These are phyloP conservation scores for Colletotrichum endophyticum DNA, from an alignment of 2,329 filamentous ascomycete genomes.

Conservation along the genomic window DNA sequence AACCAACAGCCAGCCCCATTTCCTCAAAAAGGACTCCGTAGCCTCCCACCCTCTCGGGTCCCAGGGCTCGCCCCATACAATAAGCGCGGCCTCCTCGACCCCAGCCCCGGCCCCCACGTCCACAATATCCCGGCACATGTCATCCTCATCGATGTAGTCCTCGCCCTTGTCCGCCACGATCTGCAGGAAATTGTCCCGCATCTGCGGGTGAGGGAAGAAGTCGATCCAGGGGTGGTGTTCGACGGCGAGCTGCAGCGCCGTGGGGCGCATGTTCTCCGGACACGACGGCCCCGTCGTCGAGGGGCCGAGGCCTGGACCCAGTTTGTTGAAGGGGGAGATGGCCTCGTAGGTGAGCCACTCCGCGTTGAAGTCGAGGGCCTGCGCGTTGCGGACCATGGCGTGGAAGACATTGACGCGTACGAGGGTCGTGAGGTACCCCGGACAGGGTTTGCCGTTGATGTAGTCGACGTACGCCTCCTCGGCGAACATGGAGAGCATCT, in stretches of 20 bases:
- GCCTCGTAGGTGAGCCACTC: slow-evolving; percentile 22
- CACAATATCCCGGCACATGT: slow-evolving; percentile 18
- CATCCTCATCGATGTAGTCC: slow-evolving; percentile 15
- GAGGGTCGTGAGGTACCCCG: slow-evolving; percentile 5
- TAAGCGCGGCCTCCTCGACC: slow-evolving; percentile 15
- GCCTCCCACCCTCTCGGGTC: slow-evolving; percentile 52
- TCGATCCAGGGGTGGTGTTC: slow-evolving; percentile 37
- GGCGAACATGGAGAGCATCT: neutral
- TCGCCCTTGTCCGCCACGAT: slow-evolving; percentile 1
- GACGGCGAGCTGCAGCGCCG: slow-evolving; percentile 27
- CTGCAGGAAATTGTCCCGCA: slow-evolving; percentile 32
- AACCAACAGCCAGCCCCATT: slow-evolving; percentile 45
- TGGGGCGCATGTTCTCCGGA: slow-evolving; percentile 29
- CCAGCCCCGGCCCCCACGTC: slow-evolving; percentile 11
- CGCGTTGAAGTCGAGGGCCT: slow-evolving; percentile 5
- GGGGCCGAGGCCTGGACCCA: neutral
- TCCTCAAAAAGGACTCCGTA: slow-evolving; percentile 46
- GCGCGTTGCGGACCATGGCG: slow-evolving; percentile 15
- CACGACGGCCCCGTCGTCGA: neutral
- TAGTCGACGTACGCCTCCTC: slow-evolving; percentile 2
- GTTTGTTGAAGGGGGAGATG: slow-evolving; percentile 23
- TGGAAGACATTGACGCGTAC: slow-evolving; percentile 22
- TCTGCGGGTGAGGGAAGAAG: slow-evolving; percentile 31
- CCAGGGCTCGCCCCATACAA: slow-evolving; percentile 50
- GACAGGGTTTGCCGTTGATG: neutral